Evolutionary conservation across 2,329 filamentous ascomycete genomes (phyloP).

Genomic region (Xylaria multiplex): DNA sequence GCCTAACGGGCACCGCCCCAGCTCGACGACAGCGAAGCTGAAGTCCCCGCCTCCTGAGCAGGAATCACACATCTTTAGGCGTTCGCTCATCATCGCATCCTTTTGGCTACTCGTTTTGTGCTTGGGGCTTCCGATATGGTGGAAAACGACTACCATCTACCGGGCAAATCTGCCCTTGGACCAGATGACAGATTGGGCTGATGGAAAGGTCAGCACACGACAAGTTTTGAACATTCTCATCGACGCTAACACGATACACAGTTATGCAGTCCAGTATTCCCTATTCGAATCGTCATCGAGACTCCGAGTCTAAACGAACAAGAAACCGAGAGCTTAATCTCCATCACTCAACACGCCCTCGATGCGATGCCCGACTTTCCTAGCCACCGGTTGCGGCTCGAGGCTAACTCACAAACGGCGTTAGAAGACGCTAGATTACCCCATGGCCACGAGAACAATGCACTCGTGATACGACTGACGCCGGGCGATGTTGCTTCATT

Average conservation of each 20-base stretch:
- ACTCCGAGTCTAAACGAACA: conserved; percentile 71
- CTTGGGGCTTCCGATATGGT: conserved; percentile 93
- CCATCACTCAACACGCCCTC: conserved; percentile 84
- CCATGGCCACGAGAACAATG: conserved; percentile 58
- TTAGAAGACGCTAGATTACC: conserved; percentile 44
- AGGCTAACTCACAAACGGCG: conserved; percentile 64
- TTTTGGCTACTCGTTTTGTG: conserved; percentile 90
- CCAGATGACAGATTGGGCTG: conserved; percentile 90
- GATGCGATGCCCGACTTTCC: conserved; percentile 89
- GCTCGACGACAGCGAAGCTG: conserved; percentile 25
- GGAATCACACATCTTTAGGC: conserved; percentile 72
- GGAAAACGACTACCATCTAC: conserved; percentile 92
- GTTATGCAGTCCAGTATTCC: conserved; percentile 89
- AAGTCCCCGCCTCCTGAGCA: conserved; percentile 81
- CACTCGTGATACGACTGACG: conserved; percentile 76
- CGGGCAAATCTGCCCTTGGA: conserved; percentile 83
- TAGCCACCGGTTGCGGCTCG: conserved; percentile 81
- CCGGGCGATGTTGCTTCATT: conserved; percentile 69
- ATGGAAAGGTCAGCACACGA: conserved; percentile 74
- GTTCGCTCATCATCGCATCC: conserved; percentile 80
- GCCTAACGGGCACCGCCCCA: conserved; percentile 2
- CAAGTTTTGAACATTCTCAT: not conserved
- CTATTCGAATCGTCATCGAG: conserved; percentile 82
- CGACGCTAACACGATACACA: conserved; percentile 51
- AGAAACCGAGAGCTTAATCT: conserved; percentile 78